Evolutionary conservation across 495 filamentous ascomycete species (phyloP), one percentile per base, ranked within the genome.

Genomic region (Zalerion maritima): DNA sequence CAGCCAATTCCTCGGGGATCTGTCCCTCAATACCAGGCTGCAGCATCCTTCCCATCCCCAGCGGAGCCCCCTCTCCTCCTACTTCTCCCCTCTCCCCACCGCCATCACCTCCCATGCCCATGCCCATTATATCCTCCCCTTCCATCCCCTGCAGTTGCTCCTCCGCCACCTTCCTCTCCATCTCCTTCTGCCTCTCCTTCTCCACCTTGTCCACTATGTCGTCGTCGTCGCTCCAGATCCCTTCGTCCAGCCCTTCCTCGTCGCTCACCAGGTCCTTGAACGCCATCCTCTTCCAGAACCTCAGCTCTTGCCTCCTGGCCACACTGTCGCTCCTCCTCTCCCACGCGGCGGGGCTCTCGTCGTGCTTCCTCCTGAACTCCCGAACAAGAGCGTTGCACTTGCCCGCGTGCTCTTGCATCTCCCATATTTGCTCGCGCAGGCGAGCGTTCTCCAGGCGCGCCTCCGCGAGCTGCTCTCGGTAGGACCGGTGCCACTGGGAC

Each of bases 211-310:
- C 66, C 10, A 69, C 52, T 11, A 71, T 37, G 31, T 71, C 66
- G 27, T 71, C 66, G 29, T 71, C 66, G 32, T 66, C 64, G 29
- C 56, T 62, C 60, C 60, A 71, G 38, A 55, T 65, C 6, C 54
- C 52, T 6, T 62, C 61, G 25, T 69, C 62, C 38, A 55, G 65
- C 6, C 54, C 52, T 6, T 62, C 61, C 24, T 69, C 62, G 24
- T 50, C 43, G 12, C 64, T 61, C 12, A 51, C 39, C 22, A 64
- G 35, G 8, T 61, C 47, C 2, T 58, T 61, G 55, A 69, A 57
- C 1, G 67, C 67, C 55, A 67, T 51, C 9, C 67, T 45, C 46
- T 69, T 71, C 64, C 63, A 71, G 41, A 60, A 64, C 0, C 67
- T 46, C 28, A 60, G 40, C 42, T 68, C 58, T 37, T 69, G 67